phyloP scores from a whole-genome alignment of 805 yeast species.

The Wickerhamomyces subpelliculosus region DNA sequence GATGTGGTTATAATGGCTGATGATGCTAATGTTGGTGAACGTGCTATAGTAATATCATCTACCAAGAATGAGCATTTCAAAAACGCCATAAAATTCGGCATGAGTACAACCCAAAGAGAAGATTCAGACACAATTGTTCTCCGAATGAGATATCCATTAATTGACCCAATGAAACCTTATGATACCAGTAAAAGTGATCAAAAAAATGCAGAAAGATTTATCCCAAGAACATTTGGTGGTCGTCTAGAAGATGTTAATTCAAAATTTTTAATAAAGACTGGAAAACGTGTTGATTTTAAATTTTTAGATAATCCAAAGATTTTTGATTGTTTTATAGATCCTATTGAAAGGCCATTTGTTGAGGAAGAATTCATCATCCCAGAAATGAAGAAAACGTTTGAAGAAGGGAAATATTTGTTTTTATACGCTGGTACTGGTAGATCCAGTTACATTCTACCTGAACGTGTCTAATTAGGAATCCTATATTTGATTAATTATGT shows the following conservation, averaged over 20 bases:
- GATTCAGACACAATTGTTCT: too few species aligned
- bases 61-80: neutral
- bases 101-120: too few species aligned
- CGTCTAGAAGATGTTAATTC: neutral
- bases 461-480: too few species aligned
- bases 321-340: neutral
- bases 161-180: too few species aligned
- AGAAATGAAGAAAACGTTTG: neutral
- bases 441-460: too few species aligned
- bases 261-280: neutral
- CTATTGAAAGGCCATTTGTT: neutral
- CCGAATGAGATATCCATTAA: too few species aligned
- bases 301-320: neutral
- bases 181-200: neutral
- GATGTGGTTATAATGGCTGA: neutral
- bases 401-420: neutral
- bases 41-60: neutral
- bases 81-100: neutral
- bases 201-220: too few species aligned
- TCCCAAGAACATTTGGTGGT: too few species aligned
- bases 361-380: neutral
- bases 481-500: too few species aligned
- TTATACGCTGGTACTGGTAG: neutral
- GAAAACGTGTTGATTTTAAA: neutral
- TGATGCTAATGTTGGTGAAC: neutral